Evolutionary conservation across 2,329 filamentous ascomycete genomes (phyloP), one percentile per base, ranked within the genome.

Genomic region (Cercospora canescens): DNA sequence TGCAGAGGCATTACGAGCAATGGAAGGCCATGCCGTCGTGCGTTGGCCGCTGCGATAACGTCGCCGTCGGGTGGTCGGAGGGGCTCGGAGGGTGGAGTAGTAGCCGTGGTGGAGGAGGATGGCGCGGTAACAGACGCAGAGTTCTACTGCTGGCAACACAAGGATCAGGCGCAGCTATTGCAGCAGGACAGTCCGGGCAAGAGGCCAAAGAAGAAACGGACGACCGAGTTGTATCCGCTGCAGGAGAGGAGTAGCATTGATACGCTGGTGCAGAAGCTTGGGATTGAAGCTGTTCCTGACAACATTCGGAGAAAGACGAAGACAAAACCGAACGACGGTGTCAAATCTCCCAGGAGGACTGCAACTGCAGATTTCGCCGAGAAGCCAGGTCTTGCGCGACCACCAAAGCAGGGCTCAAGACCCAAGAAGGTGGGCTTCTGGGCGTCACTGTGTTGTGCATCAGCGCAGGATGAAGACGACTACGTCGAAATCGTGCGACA

Each of bases 121-220:
- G 80, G 82, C 64, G 84, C 87, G 56, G 85, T 88, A 67, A 62
- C 67, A 11, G 83, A 80, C 35, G 87, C 89, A 4, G 83, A 80
- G n/a, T 86, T 89, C 58, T 97, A 93, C 80, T 98, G 94, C 83
- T 97, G 92, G 91, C 93, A 97, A 78, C 95, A 99, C 81, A 94
- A 92, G 76, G 92, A 95, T 64, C 95, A 99, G 79, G 92, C 92
- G 2, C 76, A 81, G 62, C 76, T 59, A n/a, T 41, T 52, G 45
- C 63, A 67, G 62, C 59, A 69, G 35, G 65, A 64, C 32, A 52
- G 26, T 37, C 50, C 28, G 7, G 73, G 75, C 45, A 63, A 48
- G 62, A 32, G 56, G 37, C 56, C 60, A n/a, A 54, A 39, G 37
- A 67, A 62, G 63, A 67, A 60, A 55, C 65, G 50, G 67, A 32